Base-by-base conservation (phyloP, 2,329 filamentous ascomycete species). In the Hypoxylon sp. region DNA sequence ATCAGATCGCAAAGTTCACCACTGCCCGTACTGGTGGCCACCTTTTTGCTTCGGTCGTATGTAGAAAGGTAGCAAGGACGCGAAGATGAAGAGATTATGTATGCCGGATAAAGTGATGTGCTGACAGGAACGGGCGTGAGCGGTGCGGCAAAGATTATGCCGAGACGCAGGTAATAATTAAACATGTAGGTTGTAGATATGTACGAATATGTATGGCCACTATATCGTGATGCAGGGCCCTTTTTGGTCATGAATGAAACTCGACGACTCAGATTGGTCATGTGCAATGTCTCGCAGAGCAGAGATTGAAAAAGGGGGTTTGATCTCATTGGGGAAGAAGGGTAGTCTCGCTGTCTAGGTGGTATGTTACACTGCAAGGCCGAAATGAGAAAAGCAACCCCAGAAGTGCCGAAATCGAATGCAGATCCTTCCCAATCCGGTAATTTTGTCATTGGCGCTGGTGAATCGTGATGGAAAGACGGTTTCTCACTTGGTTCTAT, bases 351-450 rank as follows among this genome's bases (percentile, higher is more conserved):
- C 24, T 69, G 54, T 69, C 59, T 69, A 67, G 67, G 66, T 71
- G 66, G 63, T 55, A 71, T 70, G 73, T 73, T 72, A 69, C 71
- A 72, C 67, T 69, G 70, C 69, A 46, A 68, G 67, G 47, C 71
- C 73, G 71, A 75, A 74, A 70, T 70, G 69, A 73, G 66, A 70
- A 69, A 66, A 73, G 67, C 57, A 67, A 73, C 61, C 63, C 57
- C 53, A 77, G 71, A 75, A 74, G 68, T 74, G 71, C 74, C 74
- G 74, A 76, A 70, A 59, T 69, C 69, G 58, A 71, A 50, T 63
- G 72, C 65, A 73, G 72, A 76, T 76, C 73, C 57, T 68, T 60
- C 71, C 64, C 24, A 48, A 69, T 63, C 10, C 4, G 31, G 62
- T 52, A 47, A 58, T 26, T 54, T 59, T 42, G 64, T 66, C 63